A percentile compares a stretch with the other conserved stretches of the same genome.
phyloP scores from a whole-genome alignment of 2,329 filamentous ascomycete genomes.

The Neobulgaria alba region DNA sequence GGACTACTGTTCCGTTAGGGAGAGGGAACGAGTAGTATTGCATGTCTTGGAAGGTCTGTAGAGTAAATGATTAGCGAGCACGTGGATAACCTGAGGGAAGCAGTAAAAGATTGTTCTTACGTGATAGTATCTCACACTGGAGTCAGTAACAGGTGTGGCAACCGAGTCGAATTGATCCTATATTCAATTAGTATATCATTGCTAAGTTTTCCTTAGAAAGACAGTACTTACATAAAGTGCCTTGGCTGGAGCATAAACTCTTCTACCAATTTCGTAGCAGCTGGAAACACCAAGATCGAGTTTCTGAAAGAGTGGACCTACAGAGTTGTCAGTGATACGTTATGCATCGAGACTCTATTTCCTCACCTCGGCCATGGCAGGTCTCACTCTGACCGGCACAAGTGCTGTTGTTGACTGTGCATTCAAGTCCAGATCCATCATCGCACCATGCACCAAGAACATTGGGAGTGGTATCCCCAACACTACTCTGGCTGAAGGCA shows the following conservation, averaged over 20 bases:
- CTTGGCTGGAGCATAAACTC: conserved; percentile 56
- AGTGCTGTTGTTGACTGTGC: conserved; percentile 72
- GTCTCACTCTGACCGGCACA: conserved; percentile 59
- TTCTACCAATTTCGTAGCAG: conserved; percentile 66
- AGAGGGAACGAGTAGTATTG: conserved; percentile 65
- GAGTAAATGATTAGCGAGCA: too few species aligned
- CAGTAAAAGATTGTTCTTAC: conserved; percentile 3
- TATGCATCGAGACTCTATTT: background rate
- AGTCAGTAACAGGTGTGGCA: conserved; percentile 44
- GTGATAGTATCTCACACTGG: conserved; percentile 70
- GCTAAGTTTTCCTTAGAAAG: background rate
- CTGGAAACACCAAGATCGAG: conserved; percentile 65
- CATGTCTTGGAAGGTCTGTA: conserved; percentile 66
- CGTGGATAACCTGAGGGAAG: background rate
- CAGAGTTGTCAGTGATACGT: too few species aligned
- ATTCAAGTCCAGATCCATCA: conserved; percentile 65
- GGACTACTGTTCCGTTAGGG: conserved; percentile 59
- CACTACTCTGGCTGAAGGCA: conserved; percentile 84
- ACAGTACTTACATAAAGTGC: conserved; percentile 39
- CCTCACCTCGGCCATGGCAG: conserved; percentile 58
- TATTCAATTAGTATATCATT: background rate
- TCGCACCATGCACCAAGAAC: conserved; percentile 82
- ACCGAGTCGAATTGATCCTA: conserved; percentile 24
- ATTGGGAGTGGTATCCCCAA: conserved; percentile 86
- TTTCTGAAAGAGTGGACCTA: conserved; percentile 54